Percentiles rank a stretch among this genome's conserved stretches.
Conservation (phyloP, 805 yeast genomes). For the Myxozyma neotropica region DNA sequence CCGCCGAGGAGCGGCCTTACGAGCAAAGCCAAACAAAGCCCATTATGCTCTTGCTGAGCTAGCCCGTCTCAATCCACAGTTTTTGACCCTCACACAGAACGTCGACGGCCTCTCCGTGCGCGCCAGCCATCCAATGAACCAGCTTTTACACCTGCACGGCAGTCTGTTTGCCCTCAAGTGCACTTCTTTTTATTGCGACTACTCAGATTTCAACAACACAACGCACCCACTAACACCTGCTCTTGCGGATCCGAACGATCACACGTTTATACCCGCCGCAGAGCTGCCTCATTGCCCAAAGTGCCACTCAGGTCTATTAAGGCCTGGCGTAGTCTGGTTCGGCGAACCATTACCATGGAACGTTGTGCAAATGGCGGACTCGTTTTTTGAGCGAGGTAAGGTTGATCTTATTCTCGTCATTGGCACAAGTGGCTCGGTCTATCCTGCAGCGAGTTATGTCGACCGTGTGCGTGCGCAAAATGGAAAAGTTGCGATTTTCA, state of each 20-base stretch:
- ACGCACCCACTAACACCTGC: slow-evolving; percentile 63
- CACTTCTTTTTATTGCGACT: slow-evolving; percentile 74
- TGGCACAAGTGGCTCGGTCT: slow-evolving; percentile 82
- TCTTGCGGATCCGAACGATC: slow-evolving; percentile 47
- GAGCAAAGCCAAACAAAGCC: slow-evolving; percentile 72
- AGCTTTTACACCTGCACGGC: slow-evolving; percentile 77
- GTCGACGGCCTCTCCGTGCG: slow-evolving; percentile 63
- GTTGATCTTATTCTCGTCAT: slow-evolving; percentile 79
- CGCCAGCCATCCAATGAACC: slow-evolving; percentile 59
- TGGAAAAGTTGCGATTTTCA: slow-evolving; percentile 82
- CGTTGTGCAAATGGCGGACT: slow-evolving; percentile 68
- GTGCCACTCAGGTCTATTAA: slow-evolving; percentile 64
- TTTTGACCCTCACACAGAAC: slow-evolving; percentile 77
- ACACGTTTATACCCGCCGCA: slow-evolving; percentile 49
- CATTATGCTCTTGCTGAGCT: slow-evolving; percentile 70
- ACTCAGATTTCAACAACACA: slow-evolving; percentile 54
- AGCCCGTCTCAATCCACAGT: slow-evolving; percentile 49
- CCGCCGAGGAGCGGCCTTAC: slow-evolving; percentile 64
- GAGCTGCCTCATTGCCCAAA: slow-evolving; percentile 77
- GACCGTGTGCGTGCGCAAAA: slow-evolving; percentile 72
- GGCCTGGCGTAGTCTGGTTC: slow-evolving; percentile 95
- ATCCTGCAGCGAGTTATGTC: slow-evolving; percentile 93
- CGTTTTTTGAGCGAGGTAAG: slow-evolving; percentile 56
- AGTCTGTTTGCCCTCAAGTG: slow-evolving; percentile 72
- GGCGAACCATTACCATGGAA: slow-evolving; percentile 81